A percentile compares a stretch with the other conserved stretches of the same genome.
These are phyloP conservation scores for Blumeria graminis DNA, from an alignment of 2,329 filamentous ascomycete species.

Conservation along the genomic window DNA sequence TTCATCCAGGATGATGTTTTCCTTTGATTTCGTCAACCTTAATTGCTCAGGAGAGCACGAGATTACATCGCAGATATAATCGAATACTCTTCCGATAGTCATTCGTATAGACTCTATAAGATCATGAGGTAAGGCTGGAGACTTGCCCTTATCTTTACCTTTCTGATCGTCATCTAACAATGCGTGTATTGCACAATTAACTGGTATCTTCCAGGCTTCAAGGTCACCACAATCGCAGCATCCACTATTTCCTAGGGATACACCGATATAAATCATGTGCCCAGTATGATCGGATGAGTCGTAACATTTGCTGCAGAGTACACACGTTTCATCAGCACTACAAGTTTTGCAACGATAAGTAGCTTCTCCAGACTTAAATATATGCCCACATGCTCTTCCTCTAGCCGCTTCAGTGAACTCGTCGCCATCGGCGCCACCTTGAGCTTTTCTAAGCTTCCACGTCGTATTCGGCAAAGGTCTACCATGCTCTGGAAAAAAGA, in stretches of 20 bases:
- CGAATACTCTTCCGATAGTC: slow-evolving; percentile 65
- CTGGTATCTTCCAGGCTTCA: slow-evolving; percentile 73
- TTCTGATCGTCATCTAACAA: slow-evolving; percentile 24
- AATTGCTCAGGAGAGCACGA: slow-evolving; percentile 95
- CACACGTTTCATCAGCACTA: slow-evolving; percentile 83
- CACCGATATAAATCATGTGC: slow-evolving; percentile 71
- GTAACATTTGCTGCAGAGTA: slow-evolving; percentile 82
- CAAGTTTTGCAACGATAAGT: slow-evolving; percentile 90
- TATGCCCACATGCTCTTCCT: slow-evolving; percentile 88
- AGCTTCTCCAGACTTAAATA: slow-evolving; percentile 83
- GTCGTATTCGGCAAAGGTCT: slow-evolving; percentile 27
- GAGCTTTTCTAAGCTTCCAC: slow-evolving; percentile 65
- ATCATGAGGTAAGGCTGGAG: slow-evolving; percentile 43
- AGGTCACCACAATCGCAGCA: slow-evolving; percentile 95
- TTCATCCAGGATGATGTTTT: slow-evolving; percentile 65
- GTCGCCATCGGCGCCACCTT: slow-evolving; percentile 78
- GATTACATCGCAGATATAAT: slow-evolving; percentile 94
- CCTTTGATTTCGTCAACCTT: slow-evolving; percentile 58
- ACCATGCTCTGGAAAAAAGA: slow-evolving; percentile 61
- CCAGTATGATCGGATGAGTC: slow-evolving; percentile 85
- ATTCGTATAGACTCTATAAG: slow-evolving; percentile 55
- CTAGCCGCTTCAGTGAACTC: slow-evolving; percentile 84
- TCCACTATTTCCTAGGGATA: slow-evolving; percentile 76
- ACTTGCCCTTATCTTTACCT: slow-evolving; percentile 32
- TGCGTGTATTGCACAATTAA: slow-evolving; percentile 87